phyloP scores from a whole-genome alignment of 164 flowering plant species.

The Stephania yunnanensis region DNA sequence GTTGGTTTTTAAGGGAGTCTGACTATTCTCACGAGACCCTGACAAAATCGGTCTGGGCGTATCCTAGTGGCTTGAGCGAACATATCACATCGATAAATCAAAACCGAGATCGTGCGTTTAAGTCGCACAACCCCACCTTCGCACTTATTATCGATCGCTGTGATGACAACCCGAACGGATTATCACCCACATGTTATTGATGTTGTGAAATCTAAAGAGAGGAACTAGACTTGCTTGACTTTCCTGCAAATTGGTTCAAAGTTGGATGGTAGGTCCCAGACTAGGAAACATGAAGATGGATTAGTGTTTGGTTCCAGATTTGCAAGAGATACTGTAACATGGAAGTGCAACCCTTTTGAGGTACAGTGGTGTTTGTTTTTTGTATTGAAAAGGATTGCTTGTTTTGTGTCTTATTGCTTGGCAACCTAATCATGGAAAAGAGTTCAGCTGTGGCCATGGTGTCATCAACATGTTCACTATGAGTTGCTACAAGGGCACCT shows the following conservation, averaged over 20 bases:
- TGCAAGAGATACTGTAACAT: conserved; percentile 3
- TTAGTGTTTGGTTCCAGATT: neutral
- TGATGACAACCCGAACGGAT: too few relatives aligned
- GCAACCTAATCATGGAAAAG: conserved; percentile 3
- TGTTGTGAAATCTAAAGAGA: neutral
- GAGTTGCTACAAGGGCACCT: neutral
- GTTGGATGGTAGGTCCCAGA: neutral
- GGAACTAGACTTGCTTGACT: neutral
- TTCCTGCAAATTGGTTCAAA: neutral
- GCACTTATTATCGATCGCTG: too few relatives aligned
- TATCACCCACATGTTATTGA: neutral
- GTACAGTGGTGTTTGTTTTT: neutral
- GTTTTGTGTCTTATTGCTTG: conserved; percentile 1
- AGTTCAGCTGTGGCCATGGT: neutral
- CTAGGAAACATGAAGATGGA: neutral
- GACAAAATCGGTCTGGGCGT: too few relatives aligned
- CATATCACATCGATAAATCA: too few relatives aligned
- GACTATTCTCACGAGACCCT: too few relatives aligned
- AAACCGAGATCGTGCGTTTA: too few relatives aligned
- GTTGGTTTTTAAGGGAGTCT: too few relatives aligned
- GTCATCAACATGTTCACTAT: neutral
- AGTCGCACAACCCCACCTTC: too few relatives aligned
- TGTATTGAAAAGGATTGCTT: neutral
- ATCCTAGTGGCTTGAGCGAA: too few relatives aligned
- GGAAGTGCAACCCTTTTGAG: neutral